These are phyloP conservation scores for Globisporangium spinosum DNA, from an alignment of 352 stramenopile species.

Conservation along the genomic window DNA sequence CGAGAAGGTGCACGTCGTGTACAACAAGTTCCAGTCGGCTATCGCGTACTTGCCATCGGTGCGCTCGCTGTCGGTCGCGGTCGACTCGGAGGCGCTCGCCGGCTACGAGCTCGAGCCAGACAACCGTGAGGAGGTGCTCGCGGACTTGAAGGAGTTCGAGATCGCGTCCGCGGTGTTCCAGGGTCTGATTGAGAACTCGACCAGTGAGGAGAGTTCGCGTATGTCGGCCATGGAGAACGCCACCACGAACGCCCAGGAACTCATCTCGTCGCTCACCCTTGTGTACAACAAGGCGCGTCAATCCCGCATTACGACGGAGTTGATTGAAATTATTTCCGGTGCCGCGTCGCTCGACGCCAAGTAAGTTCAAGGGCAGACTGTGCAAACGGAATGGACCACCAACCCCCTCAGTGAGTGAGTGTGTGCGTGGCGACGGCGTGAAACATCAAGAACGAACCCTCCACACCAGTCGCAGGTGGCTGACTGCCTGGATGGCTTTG, in stretches of 20 bases:
- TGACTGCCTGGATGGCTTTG: not conserved
- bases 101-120: conserved; percentile 98
- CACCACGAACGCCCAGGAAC: conserved; percentile 96
- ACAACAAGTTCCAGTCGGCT: conserved; percentile 97
- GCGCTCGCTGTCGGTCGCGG: conserved; percentile 60
- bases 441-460: conserved; percentile 3
- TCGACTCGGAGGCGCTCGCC: conserved; percentile 67
- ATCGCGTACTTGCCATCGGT: conserved; percentile 95
- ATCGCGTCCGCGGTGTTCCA: conserved; percentile 90
- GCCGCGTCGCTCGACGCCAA: conserved; percentile 93
- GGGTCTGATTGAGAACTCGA: conserved; percentile 96
- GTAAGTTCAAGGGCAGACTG: conserved; percentile 8
- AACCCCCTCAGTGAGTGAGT: conserved; percentile 4
- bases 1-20: conserved; percentile 94
- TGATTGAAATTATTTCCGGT: conserved; percentile 98
- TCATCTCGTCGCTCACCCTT: conserved; percentile 94
- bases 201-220: conserved; percentile 96
- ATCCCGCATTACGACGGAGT: conserved; percentile 95
- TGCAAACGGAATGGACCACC: not conserved
- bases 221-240: conserved; percentile 99
- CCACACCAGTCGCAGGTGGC: not conserved
- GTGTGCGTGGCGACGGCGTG: conserved; percentile 2
- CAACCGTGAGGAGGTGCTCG: conserved; percentile 95
- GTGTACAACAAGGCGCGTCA: conserved; percentile 92
- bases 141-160: conserved; percentile 96